Evolutionary conservation across 805 yeast genomes (phyloP), one percentile per base, ranked within the genome.

Genomic region (Maudiozyma saulgeensis): DNA sequence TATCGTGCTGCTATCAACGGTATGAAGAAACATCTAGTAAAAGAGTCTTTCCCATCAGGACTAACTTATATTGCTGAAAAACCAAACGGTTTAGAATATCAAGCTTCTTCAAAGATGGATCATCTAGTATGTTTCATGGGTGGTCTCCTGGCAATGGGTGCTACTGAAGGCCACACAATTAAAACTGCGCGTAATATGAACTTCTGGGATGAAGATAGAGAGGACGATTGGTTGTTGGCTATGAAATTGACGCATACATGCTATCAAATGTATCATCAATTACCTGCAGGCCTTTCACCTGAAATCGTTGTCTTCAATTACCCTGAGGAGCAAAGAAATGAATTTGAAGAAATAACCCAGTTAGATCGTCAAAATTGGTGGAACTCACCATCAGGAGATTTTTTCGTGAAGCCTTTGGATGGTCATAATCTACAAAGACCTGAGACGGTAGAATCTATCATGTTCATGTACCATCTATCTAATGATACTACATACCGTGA

Each of bases 51-150:
- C 37, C 95, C 95, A 4, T 77, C 68, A 56, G 75, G 76, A 1
- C 69, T 84, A 23, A 74, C 84, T 0, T 90, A 74, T 60, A 73
- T 89, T 50, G 96, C 95, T 11, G 97, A 90, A 64, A 74, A 79
- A 46, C 86, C 83, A 21, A 56, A 66, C 28, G 96, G 96, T 11
- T 57, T 87, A n/a, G 68, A 66, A 6, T 81, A 84, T 0, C 25
- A 18, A 18, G 68, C 71, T 2, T 77, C 83, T 15, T 70, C 80
- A 16, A 88, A 87, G 62, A 87, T 90, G 96, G 96, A 90, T 63
- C 96, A 90, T 67, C 71, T 87, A 51, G 96, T 88, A 25, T 90
- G 97, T 65, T 89, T 88, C 67, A 79, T 86, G 61, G 96, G 96
- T 49, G 96, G 96, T 0, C 74, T 86, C 53, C 76, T 90, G 52